A percentile compares a stretch with the other conserved stretches of the same genome.
Evolutionary conservation across 2,329 filamentous ascomycete species (phyloP).

Genomic region (Neonectria sp.): DNA sequence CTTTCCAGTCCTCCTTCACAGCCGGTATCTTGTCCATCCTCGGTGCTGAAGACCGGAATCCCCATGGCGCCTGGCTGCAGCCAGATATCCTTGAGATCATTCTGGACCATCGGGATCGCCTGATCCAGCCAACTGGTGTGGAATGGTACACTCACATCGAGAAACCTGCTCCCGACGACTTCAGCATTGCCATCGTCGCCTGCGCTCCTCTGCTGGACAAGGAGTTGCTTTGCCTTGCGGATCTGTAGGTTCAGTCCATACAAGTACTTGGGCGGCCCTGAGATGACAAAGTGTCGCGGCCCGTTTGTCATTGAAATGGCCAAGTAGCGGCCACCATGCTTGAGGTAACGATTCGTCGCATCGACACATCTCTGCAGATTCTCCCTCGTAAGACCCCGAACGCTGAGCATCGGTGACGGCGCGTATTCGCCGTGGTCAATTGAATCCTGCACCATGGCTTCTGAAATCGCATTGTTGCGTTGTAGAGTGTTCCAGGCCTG

Average conservation of each 20-base stretch:
- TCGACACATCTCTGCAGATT: conserved; percentile 20
- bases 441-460: conserved; percentile 28
- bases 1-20: background rate
- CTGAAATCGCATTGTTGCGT: conserved; percentile 7
- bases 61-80: background rate
- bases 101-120: conserved; percentile 21
- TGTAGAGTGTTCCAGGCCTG: conserved; percentile 20
- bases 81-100: conserved; percentile 16
- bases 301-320: conserved; percentile 23
- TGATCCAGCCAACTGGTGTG: conserved; percentile 21
- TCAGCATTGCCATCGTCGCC: background rate
- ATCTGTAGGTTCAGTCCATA: conserved; percentile 29
- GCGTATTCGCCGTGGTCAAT: conserved; percentile 22
- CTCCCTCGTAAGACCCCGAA: conserved; percentile 19
- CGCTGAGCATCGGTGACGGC: conserved; percentile 27
- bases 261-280: conserved; percentile 24
- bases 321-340: background rate
- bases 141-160: conserved; percentile 30
- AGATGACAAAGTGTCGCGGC: conserved; percentile 25
- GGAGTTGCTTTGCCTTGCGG: conserved; percentile 21
- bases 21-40: conserved; percentile 13
- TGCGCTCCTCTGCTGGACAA: background rate
- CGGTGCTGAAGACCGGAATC: conserved; percentile 23
- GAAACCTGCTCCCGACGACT: conserved; percentile 16
- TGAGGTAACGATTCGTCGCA: conserved; percentile 27